Conservation (phyloP, 495 filamentous ascomycete genomes). For the Astrothelium macrocarpum region DNA sequence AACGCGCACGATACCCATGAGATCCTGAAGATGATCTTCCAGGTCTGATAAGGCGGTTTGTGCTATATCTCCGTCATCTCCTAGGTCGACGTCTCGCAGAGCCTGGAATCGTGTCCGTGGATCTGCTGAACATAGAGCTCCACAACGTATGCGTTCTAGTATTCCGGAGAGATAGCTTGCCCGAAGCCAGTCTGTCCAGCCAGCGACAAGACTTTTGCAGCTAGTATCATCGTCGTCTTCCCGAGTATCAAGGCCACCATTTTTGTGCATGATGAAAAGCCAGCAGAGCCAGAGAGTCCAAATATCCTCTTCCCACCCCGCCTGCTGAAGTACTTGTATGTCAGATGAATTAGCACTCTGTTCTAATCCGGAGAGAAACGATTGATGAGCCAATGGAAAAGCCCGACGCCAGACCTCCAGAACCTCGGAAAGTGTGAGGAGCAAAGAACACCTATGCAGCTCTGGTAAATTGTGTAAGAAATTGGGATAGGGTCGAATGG, state of each 20-base stretch:
- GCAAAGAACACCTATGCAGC: conserved; percentile 4
- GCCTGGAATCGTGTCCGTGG: neutral
- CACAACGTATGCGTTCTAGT: neutral
- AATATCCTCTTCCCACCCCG: conserved; percentile 24
- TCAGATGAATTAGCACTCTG: conserved; percentile 11
- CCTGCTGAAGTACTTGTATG: conserved; percentile 9
- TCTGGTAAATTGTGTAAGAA: neutral
- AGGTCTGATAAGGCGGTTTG: neutral
- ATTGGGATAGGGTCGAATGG: conserved; percentile 5
- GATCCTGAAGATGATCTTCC: neutral
- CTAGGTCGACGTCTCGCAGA: neutral
- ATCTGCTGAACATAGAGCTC: neutral
- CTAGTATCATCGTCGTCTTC: neutral
- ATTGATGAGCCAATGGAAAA: neutral
- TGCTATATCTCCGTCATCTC: neutral
- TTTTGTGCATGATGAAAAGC: neutral
- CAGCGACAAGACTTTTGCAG: neutral
- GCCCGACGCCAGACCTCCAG: conserved; percentile 7
- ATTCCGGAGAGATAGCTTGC: neutral
- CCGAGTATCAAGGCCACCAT: neutral
- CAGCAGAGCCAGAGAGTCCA: conserved; percentile 15
- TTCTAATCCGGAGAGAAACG: conserved; percentile 16
- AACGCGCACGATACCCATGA: conserved; percentile 6
- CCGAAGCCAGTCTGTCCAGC: neutral
- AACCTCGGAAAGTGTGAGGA: conserved; percentile 12